Base-by-base conservation (phyloP, 1,284 basidiomycete species). In the Phlebopus sp. region DNA sequence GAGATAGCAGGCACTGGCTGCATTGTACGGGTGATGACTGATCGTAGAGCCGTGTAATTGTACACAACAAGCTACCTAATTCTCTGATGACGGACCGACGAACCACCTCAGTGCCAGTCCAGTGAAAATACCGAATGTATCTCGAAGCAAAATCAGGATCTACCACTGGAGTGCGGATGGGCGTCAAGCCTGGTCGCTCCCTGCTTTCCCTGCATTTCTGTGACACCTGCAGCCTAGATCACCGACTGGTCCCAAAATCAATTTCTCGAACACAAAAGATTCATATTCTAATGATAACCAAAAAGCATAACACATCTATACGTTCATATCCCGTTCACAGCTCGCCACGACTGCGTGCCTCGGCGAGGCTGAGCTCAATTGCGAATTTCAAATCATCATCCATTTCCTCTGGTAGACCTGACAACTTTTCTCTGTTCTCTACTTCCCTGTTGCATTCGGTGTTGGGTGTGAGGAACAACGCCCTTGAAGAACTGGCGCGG, bases 1-100 rank as follows among this genome's bases (percentile, higher is more conserved):
- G 96, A 98, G 68, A 81, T 89, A 25, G 94, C 94, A 5, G 96
- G 97, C 14, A 93, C 91, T 2, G 97, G 96, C 7, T 96, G 92
- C 69, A 98, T 99, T 66, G 93, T 97, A 53, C 78, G 95, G 60
- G 93, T 95, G 51, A 97, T 99, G 95, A 93, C 94, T 32, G 96
- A 99, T 71, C 83, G 92, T 55, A 79, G 87, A 61, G 78, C 78
- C 52, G 85, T 96, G 53, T 94, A 77, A 74, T n/a, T 32, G 27
- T 21, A 9, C 8, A 10, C 7, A 1, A 40, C 40, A 46, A 39
- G 3, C 3, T 11, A 42, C 2, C 8, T 17, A 14, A 35, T 35
- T 5, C 10, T 35, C 17, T 18, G 13, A 35, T 18, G 32, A 35
- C 17, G 48, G 21, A 32, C 7, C 27, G 27, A 29, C 27, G 27